phyloP scores from a whole-genome alignment of 129 eudicot species.

The Ambrosia trifida region DNA sequence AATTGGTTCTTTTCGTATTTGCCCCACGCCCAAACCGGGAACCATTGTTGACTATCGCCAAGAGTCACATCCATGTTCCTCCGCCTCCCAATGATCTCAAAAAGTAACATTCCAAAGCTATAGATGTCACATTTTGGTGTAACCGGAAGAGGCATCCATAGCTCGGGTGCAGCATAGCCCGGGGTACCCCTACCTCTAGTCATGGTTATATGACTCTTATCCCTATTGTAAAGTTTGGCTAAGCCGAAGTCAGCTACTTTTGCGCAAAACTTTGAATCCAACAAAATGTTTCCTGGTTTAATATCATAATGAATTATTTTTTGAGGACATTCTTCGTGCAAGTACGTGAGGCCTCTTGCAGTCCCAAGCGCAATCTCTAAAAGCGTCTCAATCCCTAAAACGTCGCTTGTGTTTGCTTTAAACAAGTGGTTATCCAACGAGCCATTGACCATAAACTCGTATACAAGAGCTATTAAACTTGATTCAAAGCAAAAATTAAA shows the following conservation, averaged over 20 bases:
- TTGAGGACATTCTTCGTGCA: neutral
- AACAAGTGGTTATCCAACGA: neutral
- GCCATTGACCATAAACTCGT: too few species aligned
- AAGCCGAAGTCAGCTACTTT: neutral
- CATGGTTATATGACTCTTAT: neutral
- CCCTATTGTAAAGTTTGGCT: neutral
- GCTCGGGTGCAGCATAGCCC: neutral
- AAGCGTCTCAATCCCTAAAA: neutral
- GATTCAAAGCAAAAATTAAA: neutral
- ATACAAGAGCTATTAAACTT: neutral
- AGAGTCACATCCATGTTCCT: neutral
- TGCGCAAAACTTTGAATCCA: neutral
- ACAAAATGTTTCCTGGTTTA: neutral
- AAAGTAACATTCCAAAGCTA: neutral
- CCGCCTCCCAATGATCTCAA: neutral
- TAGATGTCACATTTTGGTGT: neutral
- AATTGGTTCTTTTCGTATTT: neutral
- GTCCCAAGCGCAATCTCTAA: neutral
- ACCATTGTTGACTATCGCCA: conserved; percentile 10
- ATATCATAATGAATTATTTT: neutral
- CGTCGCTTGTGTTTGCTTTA: neutral
- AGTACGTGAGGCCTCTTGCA: neutral
- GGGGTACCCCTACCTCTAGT: neutral
- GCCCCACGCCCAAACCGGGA: neutral
- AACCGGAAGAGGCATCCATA: neutral